Evolutionary conservation across 2,329 filamentous ascomycete species (phyloP).

Genomic region (Pseudogymnoascus sp.): DNA sequence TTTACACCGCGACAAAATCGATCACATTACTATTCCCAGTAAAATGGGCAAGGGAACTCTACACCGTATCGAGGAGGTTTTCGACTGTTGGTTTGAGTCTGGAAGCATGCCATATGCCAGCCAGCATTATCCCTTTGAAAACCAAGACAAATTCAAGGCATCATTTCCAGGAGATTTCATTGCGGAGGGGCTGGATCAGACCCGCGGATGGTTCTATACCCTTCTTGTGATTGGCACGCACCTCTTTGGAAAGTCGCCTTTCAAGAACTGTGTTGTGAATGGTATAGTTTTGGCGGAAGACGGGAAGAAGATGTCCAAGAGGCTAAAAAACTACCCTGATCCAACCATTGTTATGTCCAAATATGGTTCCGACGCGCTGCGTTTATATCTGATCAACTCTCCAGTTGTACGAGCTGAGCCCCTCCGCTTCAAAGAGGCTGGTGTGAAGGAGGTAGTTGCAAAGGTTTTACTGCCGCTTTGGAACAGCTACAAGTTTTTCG

Average conservation of each 20-base stretch:
- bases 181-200: constrained; percentile 87
- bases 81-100: constrained; percentile 96
- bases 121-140: constrained; percentile 87
- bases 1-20: constrained; percentile 86
- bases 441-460: constrained; percentile 89
- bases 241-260: constrained; percentile 75
- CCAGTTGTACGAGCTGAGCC: constrained; percentile 89
- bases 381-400: constrained; percentile 94
- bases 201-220: constrained; percentile 95
- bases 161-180: constrained; percentile 91
- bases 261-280: constrained; percentile 95
- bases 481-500: constrained; percentile 97
- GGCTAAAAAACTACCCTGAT: constrained; percentile 92
- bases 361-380: constrained; percentile 85
- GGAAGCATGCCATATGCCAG: constrained; percentile 93
- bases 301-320: constrained; percentile 98
- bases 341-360: constrained; percentile 73
- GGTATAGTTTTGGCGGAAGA: constrained; percentile 90
- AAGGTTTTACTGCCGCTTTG: constrained; percentile 85
- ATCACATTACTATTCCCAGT: constrained; percentile 89
- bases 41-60: constrained; percentile 79
- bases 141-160: constrained; percentile 69
- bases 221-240: constrained; percentile 81
- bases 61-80: constrained; percentile 76
- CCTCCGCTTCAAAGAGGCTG: constrained; percentile 80